These are phyloP conservation scores for Phytophthora megakarya DNA, from an alignment of 352 stramenopile species.

Conservation along the genomic window DNA sequence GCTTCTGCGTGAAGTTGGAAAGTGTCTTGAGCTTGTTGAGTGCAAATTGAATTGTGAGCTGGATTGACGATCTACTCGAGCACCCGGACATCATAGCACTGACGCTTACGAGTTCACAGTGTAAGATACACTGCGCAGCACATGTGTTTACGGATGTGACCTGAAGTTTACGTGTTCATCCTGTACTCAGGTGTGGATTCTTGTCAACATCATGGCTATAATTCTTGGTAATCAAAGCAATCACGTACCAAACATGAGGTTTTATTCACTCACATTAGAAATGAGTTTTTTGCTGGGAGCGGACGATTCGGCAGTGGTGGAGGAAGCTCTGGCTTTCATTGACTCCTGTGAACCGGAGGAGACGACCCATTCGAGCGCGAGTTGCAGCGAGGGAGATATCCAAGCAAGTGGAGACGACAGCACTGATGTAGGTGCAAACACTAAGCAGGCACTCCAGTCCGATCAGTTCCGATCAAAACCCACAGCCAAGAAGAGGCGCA, in stretches of 20 bases:
- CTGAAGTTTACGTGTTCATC: too few species aligned
- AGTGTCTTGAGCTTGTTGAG: background rate
- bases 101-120: too few species aligned
- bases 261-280: background rate
- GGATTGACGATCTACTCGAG: background rate
- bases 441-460: background rate
- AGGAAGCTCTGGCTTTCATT: constrained; percentile 28
- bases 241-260: background rate
- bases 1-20: background rate
- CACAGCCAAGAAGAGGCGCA: constrained; percentile 19
- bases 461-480: background rate
- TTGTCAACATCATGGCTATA: constrained; percentile 1
- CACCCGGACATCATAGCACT: too few species aligned
- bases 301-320: constrained; percentile 6
- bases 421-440: background rate
- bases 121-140: too few species aligned
- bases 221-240: background rate
- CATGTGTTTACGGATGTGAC: too few species aligned
- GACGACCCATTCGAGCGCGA: background rate
- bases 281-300: constrained; percentile 27
- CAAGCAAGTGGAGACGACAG: background rate
- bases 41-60: background rate
- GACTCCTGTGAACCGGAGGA: constrained; percentile 9
- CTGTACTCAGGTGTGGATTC: too few species aligned
- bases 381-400: background rate